phyloP scores from a whole-genome alignment of 2,329 filamentous ascomycete species.

The Sporothrix variecibatus region DNA sequence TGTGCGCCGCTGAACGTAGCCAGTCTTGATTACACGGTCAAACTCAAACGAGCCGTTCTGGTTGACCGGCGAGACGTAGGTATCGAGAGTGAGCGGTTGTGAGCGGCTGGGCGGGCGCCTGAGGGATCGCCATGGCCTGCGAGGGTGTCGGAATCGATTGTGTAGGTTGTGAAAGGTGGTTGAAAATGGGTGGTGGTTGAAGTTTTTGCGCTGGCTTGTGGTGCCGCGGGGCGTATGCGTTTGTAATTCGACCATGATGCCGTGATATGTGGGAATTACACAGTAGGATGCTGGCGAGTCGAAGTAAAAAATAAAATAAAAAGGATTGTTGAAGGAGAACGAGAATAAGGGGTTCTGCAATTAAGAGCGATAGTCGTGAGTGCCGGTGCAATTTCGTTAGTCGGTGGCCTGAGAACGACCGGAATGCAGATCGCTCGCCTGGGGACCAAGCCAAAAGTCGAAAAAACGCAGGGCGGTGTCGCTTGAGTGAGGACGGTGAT shows the following conservation, averaged over 20 bases:
- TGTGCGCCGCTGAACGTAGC: conserved; percentile 82
- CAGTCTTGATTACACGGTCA: conserved; percentile 88
- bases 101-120: conserved; percentile 37
- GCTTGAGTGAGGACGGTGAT: background rate
- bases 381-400: background rate
- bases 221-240: conserved; percentile 33
- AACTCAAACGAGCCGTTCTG: conserved; percentile 96
- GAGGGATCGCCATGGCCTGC: conserved; percentile 26
- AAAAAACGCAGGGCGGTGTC: background rate
- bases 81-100: conserved; percentile 57
- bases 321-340: background rate
- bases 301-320: background rate
- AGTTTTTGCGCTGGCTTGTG: conserved; percentile 30
- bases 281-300: background rate
- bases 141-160: background rate
- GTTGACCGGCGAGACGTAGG: conserved; percentile 77
- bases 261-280: background rate
- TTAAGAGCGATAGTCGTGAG: background rate
- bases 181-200: background rate
- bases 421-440: conserved; percentile 16
- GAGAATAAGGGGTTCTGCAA: background rate
- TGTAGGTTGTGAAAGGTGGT: background rate
- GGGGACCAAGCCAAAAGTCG: background rate
- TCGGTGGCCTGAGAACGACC: background rate
- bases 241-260: conserved; percentile 34